Base-by-base conservation (phyloP, 148 eudicot species). In the Gaultheria prostrata region DNA sequence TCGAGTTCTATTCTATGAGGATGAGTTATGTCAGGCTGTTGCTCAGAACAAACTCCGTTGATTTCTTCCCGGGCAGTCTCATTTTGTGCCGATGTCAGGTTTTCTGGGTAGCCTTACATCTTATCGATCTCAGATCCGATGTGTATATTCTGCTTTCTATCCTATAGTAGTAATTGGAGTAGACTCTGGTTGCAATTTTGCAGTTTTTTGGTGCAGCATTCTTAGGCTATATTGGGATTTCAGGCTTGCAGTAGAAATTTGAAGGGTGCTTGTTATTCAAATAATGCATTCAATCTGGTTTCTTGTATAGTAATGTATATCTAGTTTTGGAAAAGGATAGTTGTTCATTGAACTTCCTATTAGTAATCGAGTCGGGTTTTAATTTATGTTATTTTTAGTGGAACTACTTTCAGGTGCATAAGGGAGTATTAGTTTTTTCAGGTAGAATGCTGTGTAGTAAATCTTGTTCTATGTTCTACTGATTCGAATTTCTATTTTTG, bases 21-120 rank as follows among this genome's bases (percentile, higher is more conserved):
- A 97, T 79, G 99, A 97, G 89, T 83, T 97, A 51, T 95, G 99
- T 86, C 95, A 97, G 83, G 99, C 98, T 78, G 99, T 97, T 48
- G 95, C 98, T 81, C 97, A 95, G 84, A 97, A 97, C 85, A 95
- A 95, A 85, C 98, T 97, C 74, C 97, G 88, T 86, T 97, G 90
- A 94, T 80, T 80, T 35, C 39, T 59, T 30, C 18, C 28, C 18
- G 33, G 71, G 67, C 76, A 65, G n/a, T 51, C 76, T 28, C 7
- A 33, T 61, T 24, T 8, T 28, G 30, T 70, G 84, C 76, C 24
- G 14, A 17, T 81, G 30, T 77, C 78, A 28, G 33, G 6, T 86
- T 51, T 63, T 59, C 32, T 0, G 21, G 39, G 76, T 80, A 48
- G 21, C 51, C 80, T 4, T n/a, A 33, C 49, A 17, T 13, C 28